Base-by-base conservation (phyloP, 2,329 filamentous ascomycete species). In the Immersiporthe knoxdaviesiana region DNA sequence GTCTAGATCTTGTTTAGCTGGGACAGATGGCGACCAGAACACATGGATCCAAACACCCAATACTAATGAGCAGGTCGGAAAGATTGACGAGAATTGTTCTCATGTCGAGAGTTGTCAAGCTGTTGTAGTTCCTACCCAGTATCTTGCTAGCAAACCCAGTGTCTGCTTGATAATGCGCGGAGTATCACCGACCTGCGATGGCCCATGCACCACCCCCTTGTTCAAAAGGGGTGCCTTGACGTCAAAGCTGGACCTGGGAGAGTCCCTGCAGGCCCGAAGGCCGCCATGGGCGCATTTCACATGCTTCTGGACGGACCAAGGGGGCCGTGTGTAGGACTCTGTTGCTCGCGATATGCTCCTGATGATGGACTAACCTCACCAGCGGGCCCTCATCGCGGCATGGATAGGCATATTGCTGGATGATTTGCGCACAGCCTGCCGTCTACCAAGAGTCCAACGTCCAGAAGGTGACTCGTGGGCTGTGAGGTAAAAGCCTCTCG, bases 211-310 rank as follows among this genome's bases (percentile, higher is more conserved):
- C n/a, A n/a, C n/a, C n/a, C 21, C 18, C 27, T 32, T 37, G 14
- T 54, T 63, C 62, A 63, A 63, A 69, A 44, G 67, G 67, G 67
- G 56, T 21, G 58, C 16, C 44, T 63, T 56, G 58, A 65, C 41
- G 58, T 58, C 41, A 61, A 24, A 58, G 18, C 27, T 21, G 16
- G 37, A 8, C 35, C 14, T 50, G 67, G 63, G 67, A 24, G 41
- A 1, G 35, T 37, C 63, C 67, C 47, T 66, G 63, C 63, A 66
- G 30, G 8, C 21, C 24, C 16, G 16, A 59, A 8, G 14, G 27
- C n/a, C 32, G 12, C 32, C 56, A 59, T 59, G 24, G 32, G 18
- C 2, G 52, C 52, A 30, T 56, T 56, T 18, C 27, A 18, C 52
- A 54, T 54, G 50, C 50, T 12, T 54, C 12, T 54, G 24, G 50